phyloP scores from a whole-genome alignment of 345 rosid species.

The Acer negundo region DNA sequence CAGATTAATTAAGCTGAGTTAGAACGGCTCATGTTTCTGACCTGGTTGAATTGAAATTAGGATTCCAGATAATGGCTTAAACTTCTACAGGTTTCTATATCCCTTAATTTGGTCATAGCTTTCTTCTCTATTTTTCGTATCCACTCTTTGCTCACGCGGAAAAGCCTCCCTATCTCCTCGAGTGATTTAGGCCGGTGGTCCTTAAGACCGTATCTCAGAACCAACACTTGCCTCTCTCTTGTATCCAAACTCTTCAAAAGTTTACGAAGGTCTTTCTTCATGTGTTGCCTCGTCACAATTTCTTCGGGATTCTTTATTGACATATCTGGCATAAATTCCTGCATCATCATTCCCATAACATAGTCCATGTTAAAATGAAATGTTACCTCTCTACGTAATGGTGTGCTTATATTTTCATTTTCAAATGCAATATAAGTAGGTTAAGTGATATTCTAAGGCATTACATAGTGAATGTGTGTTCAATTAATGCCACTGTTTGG shows the following conservation, averaged over 20 bases:
- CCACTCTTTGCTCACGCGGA: slow-evolving; percentile 85
- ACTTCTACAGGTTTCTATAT: slow-evolving; percentile 35
- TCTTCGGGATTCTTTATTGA: slow-evolving; percentile 52
- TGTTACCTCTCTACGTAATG: background rate
- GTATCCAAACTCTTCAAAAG: slow-evolving; percentile 60
- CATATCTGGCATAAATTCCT: slow-evolving; percentile 64
- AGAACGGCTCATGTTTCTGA: background rate
- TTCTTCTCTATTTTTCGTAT: slow-evolving; percentile 68
- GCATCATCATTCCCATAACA: slow-evolving; percentile 23
- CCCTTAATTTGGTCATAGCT: slow-evolving; percentile 57
- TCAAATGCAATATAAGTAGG: background rate
- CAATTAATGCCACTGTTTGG: background rate
- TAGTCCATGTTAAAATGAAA: background rate
- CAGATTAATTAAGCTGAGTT: background rate
- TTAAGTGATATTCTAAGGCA: background rate
- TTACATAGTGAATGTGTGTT: background rate
- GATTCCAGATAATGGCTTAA: slow-evolving; percentile 48
- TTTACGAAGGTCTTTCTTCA: slow-evolving; percentile 47
- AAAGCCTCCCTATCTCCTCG: slow-evolving; percentile 68
- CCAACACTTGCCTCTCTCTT: slow-evolving; percentile 68
- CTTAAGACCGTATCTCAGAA: slow-evolving; percentile 58
- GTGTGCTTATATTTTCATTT: background rate
- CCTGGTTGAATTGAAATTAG: slow-evolving; percentile 14
- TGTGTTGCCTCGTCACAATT: slow-evolving; percentile 55
- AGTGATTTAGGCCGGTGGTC: slow-evolving; percentile 63